A percentile compares a stretch with the other conserved stretches of the same genome.
phyloP scores from a whole-genome alignment of 345 rosid genomes.

The Bruguiera parviflora region DNA sequence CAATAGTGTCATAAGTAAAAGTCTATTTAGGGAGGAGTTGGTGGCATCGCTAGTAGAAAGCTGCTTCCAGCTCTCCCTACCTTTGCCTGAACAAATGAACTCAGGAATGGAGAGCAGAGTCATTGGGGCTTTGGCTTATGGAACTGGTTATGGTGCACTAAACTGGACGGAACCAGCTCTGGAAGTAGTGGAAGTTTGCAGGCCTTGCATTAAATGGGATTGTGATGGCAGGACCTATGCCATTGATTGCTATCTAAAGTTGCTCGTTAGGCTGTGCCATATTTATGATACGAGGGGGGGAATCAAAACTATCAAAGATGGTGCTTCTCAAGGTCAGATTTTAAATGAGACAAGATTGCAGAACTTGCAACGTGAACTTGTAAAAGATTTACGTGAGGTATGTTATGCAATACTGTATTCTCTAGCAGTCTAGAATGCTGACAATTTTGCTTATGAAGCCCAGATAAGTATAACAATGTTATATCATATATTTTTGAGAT shows the following conservation, averaged over 20 bases:
- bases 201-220: slow-evolving; percentile 97
- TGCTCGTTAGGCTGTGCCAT: slow-evolving; percentile 91
- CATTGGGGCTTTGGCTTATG: slow-evolving; percentile 97
- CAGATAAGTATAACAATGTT: not conserved
- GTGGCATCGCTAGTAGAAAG: slow-evolving; percentile 97
- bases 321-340: slow-evolving; percentile 97
- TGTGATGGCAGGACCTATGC: slow-evolving; percentile 98
- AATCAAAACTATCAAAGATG: slow-evolving; percentile 93
- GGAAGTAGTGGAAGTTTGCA: slow-evolving; percentile 97
- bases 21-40: slow-evolving; percentile 89
- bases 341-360: slow-evolving; percentile 91
- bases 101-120: slow-evolving; percentile 98
- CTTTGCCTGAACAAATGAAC: slow-evolving; percentile 87
- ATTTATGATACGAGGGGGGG: slow-evolving; percentile 97
- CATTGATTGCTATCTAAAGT: slow-evolving; percentile 89
- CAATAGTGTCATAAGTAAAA: slow-evolving; percentile 69
- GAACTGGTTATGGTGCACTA: slow-evolving; percentile 97
- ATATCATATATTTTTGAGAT: not conserved
- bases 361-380: slow-evolving; percentile 85
- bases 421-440: not conserved
- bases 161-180: slow-evolving; percentile 98
- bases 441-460: not conserved
- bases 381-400: slow-evolving; percentile 87
- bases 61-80: slow-evolving; percentile 96
- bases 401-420: slow-evolving; percentile 2